Evolutionary conservation across 257 asterid species (phyloP).

Genomic region (Eustoma russellianum): DNA sequence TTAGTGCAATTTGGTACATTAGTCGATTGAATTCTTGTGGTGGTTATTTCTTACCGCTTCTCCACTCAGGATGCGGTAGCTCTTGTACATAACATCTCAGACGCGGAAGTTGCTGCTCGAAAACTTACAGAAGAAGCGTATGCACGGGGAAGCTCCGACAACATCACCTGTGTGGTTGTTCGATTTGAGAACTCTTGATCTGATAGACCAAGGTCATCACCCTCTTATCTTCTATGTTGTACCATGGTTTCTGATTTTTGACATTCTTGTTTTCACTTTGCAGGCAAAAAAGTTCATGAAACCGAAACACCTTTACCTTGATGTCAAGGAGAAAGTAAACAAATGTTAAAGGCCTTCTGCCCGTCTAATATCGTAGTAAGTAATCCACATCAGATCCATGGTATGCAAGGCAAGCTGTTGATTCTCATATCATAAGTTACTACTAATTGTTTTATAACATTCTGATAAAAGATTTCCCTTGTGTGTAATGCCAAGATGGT

Average conservation of each 20-base stretch:
- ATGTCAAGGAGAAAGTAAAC: too few relatives aligned
- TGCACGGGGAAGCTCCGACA: constrained; percentile 60
- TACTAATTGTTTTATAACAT: too few relatives aligned
- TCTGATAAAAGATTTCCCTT: too few relatives aligned
- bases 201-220: constrained; percentile 7
- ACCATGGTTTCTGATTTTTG: neutral
- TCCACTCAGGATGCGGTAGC: constrained; percentile 55
- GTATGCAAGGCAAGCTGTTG: too few relatives aligned
- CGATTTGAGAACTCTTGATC: constrained; percentile 39
- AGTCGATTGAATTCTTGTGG: too few relatives aligned
- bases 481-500: too few relatives aligned
- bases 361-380: too few relatives aligned
- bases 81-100: constrained; percentile 48
- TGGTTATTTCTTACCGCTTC: neutral
- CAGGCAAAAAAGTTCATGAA: neutral
- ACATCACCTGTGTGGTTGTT: constrained; percentile 68
- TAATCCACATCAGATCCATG: too few relatives aligned
- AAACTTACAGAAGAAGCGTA: constrained; percentile 60
- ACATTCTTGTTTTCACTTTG: neutral
- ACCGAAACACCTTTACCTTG: too few relatives aligned
- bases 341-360: too few relatives aligned
- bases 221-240: neutral
- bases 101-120: constrained; percentile 60
- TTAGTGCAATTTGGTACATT: too few relatives aligned
- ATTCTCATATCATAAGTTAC: too few relatives aligned